These are phyloP conservation scores for Heterococcus sp. DNA, from an alignment of 108 stramenopile genomes.

Conservation along the genomic window DNA sequence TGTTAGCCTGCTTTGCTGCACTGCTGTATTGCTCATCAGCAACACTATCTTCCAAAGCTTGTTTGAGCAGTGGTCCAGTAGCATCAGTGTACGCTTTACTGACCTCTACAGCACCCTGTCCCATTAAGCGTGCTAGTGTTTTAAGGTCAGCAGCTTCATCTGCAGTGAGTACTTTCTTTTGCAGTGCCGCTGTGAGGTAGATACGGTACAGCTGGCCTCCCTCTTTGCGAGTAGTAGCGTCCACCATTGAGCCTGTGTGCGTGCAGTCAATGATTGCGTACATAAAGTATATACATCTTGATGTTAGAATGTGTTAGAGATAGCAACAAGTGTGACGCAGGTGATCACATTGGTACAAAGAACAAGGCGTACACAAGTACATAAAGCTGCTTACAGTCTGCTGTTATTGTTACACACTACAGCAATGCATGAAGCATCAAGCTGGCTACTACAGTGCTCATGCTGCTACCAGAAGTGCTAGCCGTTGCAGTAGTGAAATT, in stretches of 20 bases:
- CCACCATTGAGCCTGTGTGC: slow-evolving; percentile 9
- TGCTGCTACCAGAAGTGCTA: too few relatives aligned
- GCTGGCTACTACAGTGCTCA: too few relatives aligned
- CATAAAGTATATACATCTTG: background rate
- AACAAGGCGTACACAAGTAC: too few relatives aligned
- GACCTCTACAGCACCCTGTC: background rate
- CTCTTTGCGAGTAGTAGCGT: background rate
- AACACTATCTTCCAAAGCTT: slow-evolving; percentile 14
- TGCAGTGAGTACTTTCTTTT: background rate
- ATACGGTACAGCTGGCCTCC: slow-evolving; percentile 17
- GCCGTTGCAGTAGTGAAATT: too few relatives aligned
- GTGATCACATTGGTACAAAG: too few relatives aligned
- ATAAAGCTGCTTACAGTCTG: too few relatives aligned
- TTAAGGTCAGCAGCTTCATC: background rate
- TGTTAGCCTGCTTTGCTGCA: slow-evolving; percentile 9
- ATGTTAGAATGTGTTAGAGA: too few relatives aligned
- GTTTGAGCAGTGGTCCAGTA: slow-evolving; percentile 16
- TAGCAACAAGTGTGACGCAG: too few relatives aligned
- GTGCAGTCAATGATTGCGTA: background rate
- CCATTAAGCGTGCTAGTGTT: background rate
- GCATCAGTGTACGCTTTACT: slow-evolving; percentile 12
- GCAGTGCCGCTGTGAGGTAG: slow-evolving; percentile 19
- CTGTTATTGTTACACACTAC: too few relatives aligned
- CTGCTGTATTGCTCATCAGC: slow-evolving; percentile 2
- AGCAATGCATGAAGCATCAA: too few relatives aligned